Percentiles rank a stretch among this genome's conserved stretches.
Evolutionary conservation across 2,329 filamentous ascomycete species (phyloP).

Genomic region (Dichotomopilus funicola): DNA sequence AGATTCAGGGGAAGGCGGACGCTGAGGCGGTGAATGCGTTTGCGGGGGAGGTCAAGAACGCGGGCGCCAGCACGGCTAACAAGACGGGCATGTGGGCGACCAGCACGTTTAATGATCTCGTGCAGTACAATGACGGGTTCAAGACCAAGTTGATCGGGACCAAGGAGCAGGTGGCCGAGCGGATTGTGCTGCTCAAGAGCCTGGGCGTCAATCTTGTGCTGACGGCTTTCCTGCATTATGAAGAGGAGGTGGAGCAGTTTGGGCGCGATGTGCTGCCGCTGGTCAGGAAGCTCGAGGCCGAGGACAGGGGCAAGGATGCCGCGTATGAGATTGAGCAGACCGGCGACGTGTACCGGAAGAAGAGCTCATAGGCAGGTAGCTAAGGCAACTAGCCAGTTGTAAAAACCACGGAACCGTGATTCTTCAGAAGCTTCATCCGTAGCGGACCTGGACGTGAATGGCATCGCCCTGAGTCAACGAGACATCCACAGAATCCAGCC

Average conservation of each 20-base stretch:
- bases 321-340: background rate
- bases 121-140: conserved; percentile 1
- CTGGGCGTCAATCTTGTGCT: background rate
- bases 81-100: conserved; percentile 3
- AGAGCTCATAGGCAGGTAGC: background rate
- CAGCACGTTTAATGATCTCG: background rate
- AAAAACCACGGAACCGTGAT: too few relatives aligned
- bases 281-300: background rate
- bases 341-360: background rate
- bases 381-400: background rate
- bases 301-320: background rate
- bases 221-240: background rate
- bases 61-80: background rate
- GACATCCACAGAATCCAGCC: background rate
- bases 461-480: conserved; percentile 3
- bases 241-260: conserved; percentile 1
- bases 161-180: background rate
- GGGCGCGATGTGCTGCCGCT: background rate
- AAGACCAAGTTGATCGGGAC: background rate
- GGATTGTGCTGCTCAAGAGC: conserved; percentile 2
- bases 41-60: background rate
- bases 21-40: background rate
- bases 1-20: background rate
- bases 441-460: conserved; percentile 3
- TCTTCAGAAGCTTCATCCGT: background rate